A percentile compares a stretch with the other conserved stretches of the same genome.
Conservation (phyloP, 2,329 filamentous ascomycete species). For the Xylariaceae sp. region DNA sequence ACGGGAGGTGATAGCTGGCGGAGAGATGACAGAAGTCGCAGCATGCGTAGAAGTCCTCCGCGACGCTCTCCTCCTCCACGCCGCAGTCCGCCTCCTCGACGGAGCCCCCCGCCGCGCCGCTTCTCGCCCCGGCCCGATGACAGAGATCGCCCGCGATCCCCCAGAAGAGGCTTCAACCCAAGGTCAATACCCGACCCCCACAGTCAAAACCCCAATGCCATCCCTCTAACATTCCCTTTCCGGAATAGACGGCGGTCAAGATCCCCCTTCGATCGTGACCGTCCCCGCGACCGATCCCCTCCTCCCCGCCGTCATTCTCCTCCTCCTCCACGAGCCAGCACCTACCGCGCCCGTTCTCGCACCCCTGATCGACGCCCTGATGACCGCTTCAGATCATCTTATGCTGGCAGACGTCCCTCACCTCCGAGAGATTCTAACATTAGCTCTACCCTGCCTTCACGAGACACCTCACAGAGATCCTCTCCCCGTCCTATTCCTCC, state of each 20-base stretch:
- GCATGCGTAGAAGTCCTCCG: constrained; percentile 35
- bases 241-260: constrained; percentile 51
- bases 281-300: constrained; percentile 32
- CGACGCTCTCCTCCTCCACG: constrained; percentile 31
- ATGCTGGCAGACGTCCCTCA: constrained; percentile 42
- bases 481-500: constrained; percentile 49
- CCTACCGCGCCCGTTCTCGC: constrained; percentile 52
- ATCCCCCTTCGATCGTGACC: constrained; percentile 49
- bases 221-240: constrained; percentile 26
- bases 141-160: constrained; percentile 38
- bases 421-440: constrained; percentile 47
- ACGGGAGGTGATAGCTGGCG: constrained; percentile 34
- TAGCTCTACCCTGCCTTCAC: constrained; percentile 48
- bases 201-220: constrained; percentile 22
- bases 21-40: constrained; percentile 38
- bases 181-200: constrained; percentile 33
- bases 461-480: constrained; percentile 47
- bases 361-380: constrained; percentile 48
- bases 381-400: constrained; percentile 33
- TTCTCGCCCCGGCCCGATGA: constrained; percentile 36
- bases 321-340: constrained; percentile 36
- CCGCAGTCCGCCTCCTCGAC: constrained; percentile 32
- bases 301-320: constrained; percentile 36
- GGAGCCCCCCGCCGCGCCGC: constrained; percentile 34
- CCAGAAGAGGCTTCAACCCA: constrained; percentile 36